phyloP scores from a whole-genome alignment of 2,329 filamentous ascomycete species.

The Phialemonium atrogriseum region DNA sequence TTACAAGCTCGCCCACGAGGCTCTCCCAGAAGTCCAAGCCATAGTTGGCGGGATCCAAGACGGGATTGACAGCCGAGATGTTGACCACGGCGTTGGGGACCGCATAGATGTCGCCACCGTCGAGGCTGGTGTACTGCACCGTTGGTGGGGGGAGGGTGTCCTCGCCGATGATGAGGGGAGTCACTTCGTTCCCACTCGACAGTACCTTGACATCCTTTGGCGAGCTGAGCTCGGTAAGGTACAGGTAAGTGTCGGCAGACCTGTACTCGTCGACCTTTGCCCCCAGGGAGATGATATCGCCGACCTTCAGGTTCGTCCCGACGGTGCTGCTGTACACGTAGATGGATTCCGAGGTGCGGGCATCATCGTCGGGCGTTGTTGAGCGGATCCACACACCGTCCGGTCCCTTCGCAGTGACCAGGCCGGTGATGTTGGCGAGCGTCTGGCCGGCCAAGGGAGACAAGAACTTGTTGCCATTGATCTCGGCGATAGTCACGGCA shows the following conservation, averaged over 20 bases:
- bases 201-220: constrained; percentile 45
- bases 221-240: constrained; percentile 53
- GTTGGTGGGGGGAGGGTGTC: constrained; percentile 50
- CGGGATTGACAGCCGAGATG: constrained; percentile 51
- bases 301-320: constrained; percentile 44
- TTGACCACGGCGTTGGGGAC: constrained; percentile 54
- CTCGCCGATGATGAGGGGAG: constrained; percentile 52
- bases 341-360: constrained; percentile 53
- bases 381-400: constrained; percentile 59
- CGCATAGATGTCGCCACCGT: constrained; percentile 56
- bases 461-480: constrained; percentile 58
- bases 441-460: constrained; percentile 50
- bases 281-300: constrained; percentile 53
- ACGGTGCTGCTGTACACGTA: constrained; percentile 53
- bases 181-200: constrained; percentile 44
- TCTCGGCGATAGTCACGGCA: constrained; percentile 46
- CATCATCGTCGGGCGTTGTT: constrained; percentile 44
- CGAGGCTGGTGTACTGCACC: constrained; percentile 51
- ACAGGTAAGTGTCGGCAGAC: constrained; percentile 47
- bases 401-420: constrained; percentile 55
- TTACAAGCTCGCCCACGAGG: constrained; percentile 59
- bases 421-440: constrained; percentile 51
- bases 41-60: constrained; percentile 50
- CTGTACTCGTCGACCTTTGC: constrained; percentile 52
- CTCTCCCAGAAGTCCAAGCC: constrained; percentile 71